These are phyloP conservation scores for Rhodamnia argentea DNA, from an alignment of 345 rosid species.

Conservation along the genomic window DNA sequence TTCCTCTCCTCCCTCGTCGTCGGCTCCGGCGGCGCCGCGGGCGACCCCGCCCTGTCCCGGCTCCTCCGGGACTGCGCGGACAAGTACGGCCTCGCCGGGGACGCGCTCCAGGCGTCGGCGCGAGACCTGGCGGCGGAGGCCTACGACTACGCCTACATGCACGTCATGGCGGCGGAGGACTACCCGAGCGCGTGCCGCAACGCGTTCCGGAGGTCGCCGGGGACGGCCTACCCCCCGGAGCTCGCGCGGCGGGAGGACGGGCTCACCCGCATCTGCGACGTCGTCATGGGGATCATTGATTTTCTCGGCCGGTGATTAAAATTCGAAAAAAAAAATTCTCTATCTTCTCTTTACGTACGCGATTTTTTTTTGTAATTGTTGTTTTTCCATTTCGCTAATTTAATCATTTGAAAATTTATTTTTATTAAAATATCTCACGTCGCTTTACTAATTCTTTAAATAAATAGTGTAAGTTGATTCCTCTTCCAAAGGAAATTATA, in stretches of 20 bases:
- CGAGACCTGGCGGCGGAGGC: constrained; percentile 40
- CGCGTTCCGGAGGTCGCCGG: constrained; percentile 33
- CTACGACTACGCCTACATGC: constrained; percentile 66
- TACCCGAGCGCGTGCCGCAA: constrained; percentile 63
- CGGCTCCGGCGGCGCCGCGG: background rate
- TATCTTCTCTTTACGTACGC: too few species aligned
- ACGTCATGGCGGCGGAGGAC: constrained; percentile 56
- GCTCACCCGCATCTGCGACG: constrained; percentile 61
- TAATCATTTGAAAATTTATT: too few species aligned
- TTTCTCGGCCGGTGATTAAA: constrained; percentile 10
- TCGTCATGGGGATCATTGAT: constrained; percentile 53
- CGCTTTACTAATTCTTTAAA: too few species aligned
- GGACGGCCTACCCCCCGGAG: constrained; percentile 49
- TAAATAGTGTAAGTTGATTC: too few species aligned
- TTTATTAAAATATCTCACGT: too few species aligned
- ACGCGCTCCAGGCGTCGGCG: constrained; percentile 38
- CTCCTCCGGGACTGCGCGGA: constrained; percentile 52
- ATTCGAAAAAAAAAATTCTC: background rate
- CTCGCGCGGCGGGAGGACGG: constrained; percentile 53
- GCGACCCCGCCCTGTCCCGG: constrained; percentile 21
- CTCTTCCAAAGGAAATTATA: too few species aligned
- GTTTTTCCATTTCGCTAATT: too few species aligned
- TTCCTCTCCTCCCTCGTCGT: constrained; percentile 32
- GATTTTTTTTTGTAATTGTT: too few species aligned
- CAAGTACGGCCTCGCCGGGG: constrained; percentile 47